These are phyloP conservation scores for Gnomoniopsis sp. DNA, from an alignment of 2,329 filamentous ascomycete species.

Conservation along the genomic window DNA sequence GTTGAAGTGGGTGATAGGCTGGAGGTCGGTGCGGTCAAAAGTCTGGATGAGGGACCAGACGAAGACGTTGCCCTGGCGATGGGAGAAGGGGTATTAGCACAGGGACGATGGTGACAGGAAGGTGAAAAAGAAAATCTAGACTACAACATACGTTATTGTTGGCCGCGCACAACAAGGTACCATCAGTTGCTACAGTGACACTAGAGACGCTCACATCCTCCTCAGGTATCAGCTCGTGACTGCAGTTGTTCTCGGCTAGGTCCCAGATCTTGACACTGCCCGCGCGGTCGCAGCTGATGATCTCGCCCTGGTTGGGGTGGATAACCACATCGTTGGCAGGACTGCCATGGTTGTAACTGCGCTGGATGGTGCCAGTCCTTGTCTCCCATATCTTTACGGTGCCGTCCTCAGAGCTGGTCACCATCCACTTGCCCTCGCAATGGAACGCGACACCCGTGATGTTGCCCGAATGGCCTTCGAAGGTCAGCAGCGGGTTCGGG, in stretches of 20 bases:
- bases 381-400: slow-evolving; percentile 98
- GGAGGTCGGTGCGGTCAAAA: slow-evolving; percentile 75
- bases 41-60: slow-evolving; percentile 92
- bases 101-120: neutral
- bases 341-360: slow-evolving; percentile 86
- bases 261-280: slow-evolving; percentile 97
- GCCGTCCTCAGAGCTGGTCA: slow-evolving; percentile 93
- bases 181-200: slow-evolving; percentile 93
- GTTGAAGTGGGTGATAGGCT: slow-evolving; percentile 84
- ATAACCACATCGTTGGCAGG: slow-evolving; percentile 99
- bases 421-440: slow-evolving; percentile 99
- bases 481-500: slow-evolving; percentile 85
- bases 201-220: slow-evolving; percentile 92
- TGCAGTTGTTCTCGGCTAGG: slow-evolving; percentile 93
- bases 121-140: neutral
- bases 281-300: slow-evolving; percentile 91
- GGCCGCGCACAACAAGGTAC: slow-evolving; percentile 85
- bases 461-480: slow-evolving; percentile 94
- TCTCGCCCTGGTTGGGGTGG: slow-evolving; percentile 96
- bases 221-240: slow-evolving; percentile 92
- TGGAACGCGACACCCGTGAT: slow-evolving; percentile 97
- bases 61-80: slow-evolving; percentile 80
- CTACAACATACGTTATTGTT: slow-evolving; percentile 70
- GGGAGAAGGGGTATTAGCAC: neutral
- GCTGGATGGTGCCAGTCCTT: slow-evolving; percentile 77